Percentiles rank a stretch among this genome's conserved stretches.
Evolutionary conservation across 805 yeast genomes (phyloP).

Genomic region (Metschnikowia continentalis): DNA sequence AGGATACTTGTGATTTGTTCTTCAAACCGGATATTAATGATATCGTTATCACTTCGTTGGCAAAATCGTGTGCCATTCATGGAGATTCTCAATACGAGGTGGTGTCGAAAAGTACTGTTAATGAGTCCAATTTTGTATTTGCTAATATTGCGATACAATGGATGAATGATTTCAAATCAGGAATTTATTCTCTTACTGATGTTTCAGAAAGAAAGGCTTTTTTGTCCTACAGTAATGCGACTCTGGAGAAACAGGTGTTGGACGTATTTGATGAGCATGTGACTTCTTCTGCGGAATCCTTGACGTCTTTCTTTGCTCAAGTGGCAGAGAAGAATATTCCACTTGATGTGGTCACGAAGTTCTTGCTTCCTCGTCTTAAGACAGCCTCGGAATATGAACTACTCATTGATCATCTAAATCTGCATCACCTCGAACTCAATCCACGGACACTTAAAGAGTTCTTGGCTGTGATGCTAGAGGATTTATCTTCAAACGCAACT

Average conservation of each 20-base stretch:
- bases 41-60: conserved; percentile 26
- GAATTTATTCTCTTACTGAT: conserved; percentile 16
- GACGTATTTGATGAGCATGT: conserved; percentile 3
- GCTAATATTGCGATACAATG: conserved; percentile 27
- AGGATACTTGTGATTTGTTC: conserved; percentile 31
- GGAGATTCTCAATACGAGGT: conserved; percentile 26
- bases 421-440: conserved; percentile 12
- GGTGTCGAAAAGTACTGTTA: conserved; percentile 14
- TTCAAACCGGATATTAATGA: conserved; percentile 28
- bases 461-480: conserved; percentile 12
- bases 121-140: conserved; percentile 21
- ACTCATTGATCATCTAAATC: conserved; percentile 12
- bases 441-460: conserved; percentile 12
- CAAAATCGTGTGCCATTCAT: conserved; percentile 24
- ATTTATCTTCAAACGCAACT: conserved; percentile 11
- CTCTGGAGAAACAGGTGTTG: neutral
- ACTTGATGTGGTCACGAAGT: conserved; percentile 10
- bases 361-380: conserved; percentile 16
- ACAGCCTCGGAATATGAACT: conserved; percentile 10
- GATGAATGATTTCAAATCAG: conserved; percentile 25
- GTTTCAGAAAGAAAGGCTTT: conserved; percentile 12
- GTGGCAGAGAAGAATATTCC: conserved; percentile 2
- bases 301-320: conserved; percentile 5
- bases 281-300: neutral
- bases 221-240: conserved; percentile 12